Evolutionary conservation across 108 stramenopile species (phyloP), one percentile per base, ranked within the genome.

Genomic region (Nitzschia sp.): DNA sequence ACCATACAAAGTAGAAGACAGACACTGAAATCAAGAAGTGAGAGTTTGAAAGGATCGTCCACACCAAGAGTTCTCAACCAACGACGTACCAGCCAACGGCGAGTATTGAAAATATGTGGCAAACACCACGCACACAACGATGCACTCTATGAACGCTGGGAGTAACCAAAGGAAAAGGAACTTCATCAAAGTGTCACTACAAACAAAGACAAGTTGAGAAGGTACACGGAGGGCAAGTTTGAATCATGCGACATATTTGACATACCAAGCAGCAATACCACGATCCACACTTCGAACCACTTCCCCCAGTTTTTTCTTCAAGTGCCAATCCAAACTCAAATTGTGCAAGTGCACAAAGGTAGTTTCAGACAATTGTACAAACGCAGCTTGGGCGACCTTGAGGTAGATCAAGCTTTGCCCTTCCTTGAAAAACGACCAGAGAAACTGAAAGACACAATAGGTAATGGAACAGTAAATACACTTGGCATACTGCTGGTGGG

Each of bases 361-460:
- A 7, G 84, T 72, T 69, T 94, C 88, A 22, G 86, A 81, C 8
- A 99, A 77, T 75, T 97, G 94, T 10, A 97, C 91, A 78, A 95
- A 99, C 7, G 96, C 98, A 15, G 92, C 94, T 72, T 99, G 96
- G 48, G 92, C 94, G 42, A 98, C 98, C 48, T 91, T 86, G 10
- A 99, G 88, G 80, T 99, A 99, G 21, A 97, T 77, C 25, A 98
- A 66, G 25, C 77, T 81, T 71, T 99, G 97, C 15, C 79, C 71
- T 80, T 99, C 98, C 79, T 93, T 91, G 52, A 95, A 83, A 12
- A 81, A 65, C 10, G 82, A 79, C 10, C 82, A 68, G 1, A 83
- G 51, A 58, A 97, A 92, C 24, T 83, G 76, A 52, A 96, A 57
- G 43, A 79, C 10, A 0, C 86, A 53, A 73, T 92, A 97, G 15